Base-by-base conservation (phyloP, 139 green algal genomes). In the Zygnema circumcarinatum region DNA sequence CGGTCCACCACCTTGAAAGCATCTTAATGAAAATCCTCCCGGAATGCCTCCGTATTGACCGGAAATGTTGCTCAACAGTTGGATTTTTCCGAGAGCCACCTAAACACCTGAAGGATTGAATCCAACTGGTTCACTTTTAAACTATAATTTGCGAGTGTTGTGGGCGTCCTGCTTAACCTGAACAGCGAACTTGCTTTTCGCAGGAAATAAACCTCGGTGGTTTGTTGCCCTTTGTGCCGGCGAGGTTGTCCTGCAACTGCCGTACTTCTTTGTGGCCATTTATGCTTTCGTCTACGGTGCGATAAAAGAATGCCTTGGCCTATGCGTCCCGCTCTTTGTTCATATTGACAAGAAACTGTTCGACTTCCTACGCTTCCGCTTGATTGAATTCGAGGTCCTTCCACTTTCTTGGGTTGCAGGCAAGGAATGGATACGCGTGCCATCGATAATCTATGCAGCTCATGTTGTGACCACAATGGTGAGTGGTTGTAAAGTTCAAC, bases 211-310 rank as follows among this genome's bases (percentile, higher is more conserved):
- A 76, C 90, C 92, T 0, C 35, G 88, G 3, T 96, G 95, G 95
- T 97, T 97, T 86, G 78, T 91, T 41, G 52, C 89, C 0, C 85
- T 97, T 67, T 92, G 95, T 1, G 91, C 76, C 62, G 92, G 92
- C 20, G 95, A 97, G 88, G 29, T 94, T 0, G 22, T 91, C 0
- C 21, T 96, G 16, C 95, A 97, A 88, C 89, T 96, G 41, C 94
- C 94, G 31, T 95, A 95, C 88, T 97, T 97, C 85, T 95, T 97
- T 38, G 76, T 79, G 3, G 33, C 35, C 31, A 36, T 7, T n/a
- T 83, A 83, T 52, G 76, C 33, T 52, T 52, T 83, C 22, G 7
- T 83, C 21, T 52, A 84, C 11, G 80, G 80, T 78, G 11, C 11
- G 69, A 35, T 72, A 29, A 72, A 29, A 29, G 29, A 35, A 29